Evolutionary conservation across 140 eudicot genomes (phyloP).

Genomic region (Senecio squalidus): DNA sequence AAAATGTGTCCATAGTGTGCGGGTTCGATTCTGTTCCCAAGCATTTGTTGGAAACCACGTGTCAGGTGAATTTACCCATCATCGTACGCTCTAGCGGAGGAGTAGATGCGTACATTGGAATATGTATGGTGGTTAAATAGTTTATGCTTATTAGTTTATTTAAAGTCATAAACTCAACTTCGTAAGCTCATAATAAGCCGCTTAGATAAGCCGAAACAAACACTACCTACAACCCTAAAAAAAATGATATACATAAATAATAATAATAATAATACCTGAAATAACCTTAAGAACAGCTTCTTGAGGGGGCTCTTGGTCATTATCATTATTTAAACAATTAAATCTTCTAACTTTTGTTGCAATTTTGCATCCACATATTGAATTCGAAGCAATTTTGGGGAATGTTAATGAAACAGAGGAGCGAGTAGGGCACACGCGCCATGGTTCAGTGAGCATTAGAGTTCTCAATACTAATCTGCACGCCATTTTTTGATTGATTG

Average conservation of each 20-base stretch:
- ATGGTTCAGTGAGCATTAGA: neutral
- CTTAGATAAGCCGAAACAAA: neutral
- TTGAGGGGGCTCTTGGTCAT: conserved; percentile 81
- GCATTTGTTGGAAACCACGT: no score
- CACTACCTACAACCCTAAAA: neutral
- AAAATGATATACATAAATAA: neutral
- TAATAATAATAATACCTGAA: conserved; percentile 46
- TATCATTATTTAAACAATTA: conserved; percentile 34
- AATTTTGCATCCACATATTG: conserved; percentile 29
- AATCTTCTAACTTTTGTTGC: conserved; percentile 3
- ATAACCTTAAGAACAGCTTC: conserved; percentile 95
- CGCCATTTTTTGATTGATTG: neutral
- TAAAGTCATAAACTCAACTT: no score
- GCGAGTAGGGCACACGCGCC: neutral
- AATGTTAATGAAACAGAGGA: neutral
- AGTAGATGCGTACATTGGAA: no score
- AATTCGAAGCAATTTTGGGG: conserved; percentile 1
- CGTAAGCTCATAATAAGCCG: no score
- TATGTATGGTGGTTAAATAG: no score
- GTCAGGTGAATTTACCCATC: no score
- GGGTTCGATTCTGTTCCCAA: no score
- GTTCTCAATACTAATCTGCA: neutral
- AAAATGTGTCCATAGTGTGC: no score
- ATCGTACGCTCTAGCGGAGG: no score
- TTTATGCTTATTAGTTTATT: no score